These are phyloP conservation scores for Magnusiomyces suaveolens DNA, from an alignment of 1,139 yeast species.

Conservation along the genomic window DNA sequence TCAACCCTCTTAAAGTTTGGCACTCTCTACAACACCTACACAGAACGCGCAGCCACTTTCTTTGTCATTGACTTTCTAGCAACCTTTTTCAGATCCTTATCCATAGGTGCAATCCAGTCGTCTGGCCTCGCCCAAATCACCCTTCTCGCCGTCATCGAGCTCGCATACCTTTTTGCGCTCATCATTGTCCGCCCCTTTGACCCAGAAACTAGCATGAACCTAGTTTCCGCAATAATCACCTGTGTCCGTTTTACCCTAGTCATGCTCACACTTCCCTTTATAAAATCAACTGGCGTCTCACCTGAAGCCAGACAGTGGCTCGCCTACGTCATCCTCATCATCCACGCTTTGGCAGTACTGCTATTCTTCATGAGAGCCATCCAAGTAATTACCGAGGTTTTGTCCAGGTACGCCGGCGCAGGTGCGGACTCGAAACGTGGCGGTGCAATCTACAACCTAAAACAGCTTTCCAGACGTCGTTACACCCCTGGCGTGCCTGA, in stretches of 20 bases:
- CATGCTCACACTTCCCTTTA: constrained; percentile 30
- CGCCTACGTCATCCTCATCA: constrained; percentile 28
- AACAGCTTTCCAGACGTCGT: constrained; percentile 22
- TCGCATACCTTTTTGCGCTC: constrained; percentile 21
- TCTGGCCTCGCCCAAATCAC: constrained; percentile 33
- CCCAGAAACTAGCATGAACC: constrained; percentile 28
- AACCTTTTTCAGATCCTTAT: constrained; percentile 27
- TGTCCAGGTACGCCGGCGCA: constrained; percentile 23
- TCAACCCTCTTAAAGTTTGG: constrained; percentile 27
- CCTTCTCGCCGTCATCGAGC: constrained; percentile 27
- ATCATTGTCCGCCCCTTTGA: constrained; percentile 26
- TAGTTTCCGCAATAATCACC: constrained; percentile 20
- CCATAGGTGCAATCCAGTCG: constrained; percentile 30
- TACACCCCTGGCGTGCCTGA: background rate
- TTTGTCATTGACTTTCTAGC: constrained; percentile 20
- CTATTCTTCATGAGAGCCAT: constrained; percentile 26
- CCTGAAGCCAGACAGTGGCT: constrained; percentile 28
- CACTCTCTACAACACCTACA: constrained; percentile 27
- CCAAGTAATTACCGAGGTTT: constrained; percentile 27
- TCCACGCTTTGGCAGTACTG: constrained; percentile 28
- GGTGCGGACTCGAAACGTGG: constrained; percentile 16
- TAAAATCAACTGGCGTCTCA: constrained; percentile 20
- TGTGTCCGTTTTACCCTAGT: constrained; percentile 22
- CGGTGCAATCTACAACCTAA: constrained; percentile 20
- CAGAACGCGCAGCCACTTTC: constrained; percentile 20